Evolutionary conservation across 2,329 filamentous ascomycete species (phyloP).

Genomic region (Apiospora pterosperma): DNA sequence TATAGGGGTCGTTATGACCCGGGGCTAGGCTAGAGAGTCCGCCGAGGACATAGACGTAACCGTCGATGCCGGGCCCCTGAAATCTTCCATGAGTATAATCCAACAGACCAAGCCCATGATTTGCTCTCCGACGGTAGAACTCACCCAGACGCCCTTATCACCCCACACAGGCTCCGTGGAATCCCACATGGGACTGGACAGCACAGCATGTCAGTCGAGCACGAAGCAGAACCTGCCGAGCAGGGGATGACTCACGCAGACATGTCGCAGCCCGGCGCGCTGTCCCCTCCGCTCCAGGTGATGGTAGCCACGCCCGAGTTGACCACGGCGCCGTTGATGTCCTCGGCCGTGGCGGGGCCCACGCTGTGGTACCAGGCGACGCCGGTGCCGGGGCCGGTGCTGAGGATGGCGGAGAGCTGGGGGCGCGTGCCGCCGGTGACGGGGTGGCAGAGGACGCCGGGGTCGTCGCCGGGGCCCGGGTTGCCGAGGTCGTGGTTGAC

Average conservation of each 20-base stretch:
- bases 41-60: neutral
- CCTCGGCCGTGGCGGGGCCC: neutral
- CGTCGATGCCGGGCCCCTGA: neutral
- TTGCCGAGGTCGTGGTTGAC: neutral
- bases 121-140: neutral
- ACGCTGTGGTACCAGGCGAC: slow-evolving; percentile 2
- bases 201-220: neutral
- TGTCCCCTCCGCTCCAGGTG: neutral
- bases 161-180: neutral
- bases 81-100: neutral
- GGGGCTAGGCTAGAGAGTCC: neutral
- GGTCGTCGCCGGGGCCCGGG: neutral
- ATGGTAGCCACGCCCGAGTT: neutral
- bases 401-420: neutral
- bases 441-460: neutral
- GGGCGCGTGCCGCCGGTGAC: neutral
- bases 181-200: neutral
- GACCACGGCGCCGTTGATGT: neutral
- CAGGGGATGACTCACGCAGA: neutral
- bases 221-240: too few relatives aligned
- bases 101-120: neutral
- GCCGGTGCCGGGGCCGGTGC: neutral
- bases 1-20: neutral
- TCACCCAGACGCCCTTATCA: neutral
- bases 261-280: neutral